Percentiles rank a stretch among this genome's conserved stretches.
These are phyloP conservation scores for Dactylonectria estremocensis DNA, from an alignment of 2,329 filamentous ascomycete species.

Conservation along the genomic window DNA sequence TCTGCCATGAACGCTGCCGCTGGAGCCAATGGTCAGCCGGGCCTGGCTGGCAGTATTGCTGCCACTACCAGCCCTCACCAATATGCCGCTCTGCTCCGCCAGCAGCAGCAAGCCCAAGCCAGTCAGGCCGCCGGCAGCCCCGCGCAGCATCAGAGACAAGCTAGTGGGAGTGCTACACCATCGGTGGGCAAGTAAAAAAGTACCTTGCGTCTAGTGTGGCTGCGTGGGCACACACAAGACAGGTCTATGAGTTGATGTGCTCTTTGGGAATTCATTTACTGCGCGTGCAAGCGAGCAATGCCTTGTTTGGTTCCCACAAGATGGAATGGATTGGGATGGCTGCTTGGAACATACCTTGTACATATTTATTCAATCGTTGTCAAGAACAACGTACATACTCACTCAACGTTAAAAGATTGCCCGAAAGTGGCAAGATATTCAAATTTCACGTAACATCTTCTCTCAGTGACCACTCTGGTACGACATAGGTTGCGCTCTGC, in stretches of 20 bases:
- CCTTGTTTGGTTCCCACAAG: slow-evolving; percentile 31
- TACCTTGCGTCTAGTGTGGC: background rate
- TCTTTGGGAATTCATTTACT: slow-evolving; percentile 11
- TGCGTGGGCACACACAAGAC: background rate
- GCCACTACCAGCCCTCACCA: slow-evolving; percentile 70
- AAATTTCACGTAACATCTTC: slow-evolving; percentile 23
- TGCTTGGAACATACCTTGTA: slow-evolving; percentile 39
- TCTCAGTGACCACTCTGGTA: too few relatives aligned
- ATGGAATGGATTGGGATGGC: slow-evolving; percentile 35
- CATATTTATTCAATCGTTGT: slow-evolving; percentile 42
- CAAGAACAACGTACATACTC: slow-evolving; percentile 31
- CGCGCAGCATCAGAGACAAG: slow-evolving; percentile 52
- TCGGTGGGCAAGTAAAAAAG: slow-evolving; percentile 47
- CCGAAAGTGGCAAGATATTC: slow-evolving; percentile 35
- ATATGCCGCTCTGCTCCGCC: slow-evolving; percentile 71
- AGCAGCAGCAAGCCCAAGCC: slow-evolving; percentile 68
- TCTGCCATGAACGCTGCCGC: slow-evolving; percentile 71
- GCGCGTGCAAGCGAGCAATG: slow-evolving; percentile 35
- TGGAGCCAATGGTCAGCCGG: slow-evolving; percentile 63
- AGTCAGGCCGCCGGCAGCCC: slow-evolving; percentile 50
- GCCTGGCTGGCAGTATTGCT: slow-evolving; percentile 64
- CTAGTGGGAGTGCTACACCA: slow-evolving; percentile 59
- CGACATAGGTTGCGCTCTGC: background rate
- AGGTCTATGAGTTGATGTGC: slow-evolving; percentile 15
- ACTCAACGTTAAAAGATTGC: slow-evolving; percentile 34